Base-by-base conservation (phyloP, 495 filamentous ascomycete species). In the Penicillium salamii region DNA sequence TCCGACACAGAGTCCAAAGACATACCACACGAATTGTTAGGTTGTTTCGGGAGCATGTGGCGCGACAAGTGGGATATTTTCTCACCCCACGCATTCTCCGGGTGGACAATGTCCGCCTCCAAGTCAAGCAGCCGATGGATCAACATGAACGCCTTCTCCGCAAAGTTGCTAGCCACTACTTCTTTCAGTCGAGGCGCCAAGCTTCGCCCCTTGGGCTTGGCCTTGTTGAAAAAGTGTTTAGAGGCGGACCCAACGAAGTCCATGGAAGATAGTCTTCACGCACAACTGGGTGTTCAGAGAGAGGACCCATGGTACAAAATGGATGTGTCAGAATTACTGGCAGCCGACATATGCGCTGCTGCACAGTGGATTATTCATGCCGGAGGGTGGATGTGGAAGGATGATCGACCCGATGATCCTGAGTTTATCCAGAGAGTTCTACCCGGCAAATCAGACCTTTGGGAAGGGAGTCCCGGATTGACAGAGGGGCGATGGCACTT, bases 351-450 rank as follows among this genome's bases (percentile, higher is more conserved):
- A 26, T 41, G 38, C 21, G 38, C 38, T 21, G 38, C 38, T 26
- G 38, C 38, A 41, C 38, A 41, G 15, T 41, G 38, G 38, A 26
- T 26, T 2, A 41, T 41, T 21, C 38, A 41, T 41, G 38, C 38
- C 14, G 38, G 20, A 11, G 12, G 21, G 21, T 41, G 23, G 38
- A 41, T 41, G 38, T 41, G 38, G 38, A 26, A 41, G 38, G 38
- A 41, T 41, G 38, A 26, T 26, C 38, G 38, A 41, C 36, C 19
- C 36, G 38, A 41, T 13, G 15, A 13, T 41, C 8, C 38, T 41
- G 38, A 41, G 38, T 41, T 24, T 13, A 41, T 41, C 26, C 20
- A 41, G 26, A 9, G 15, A 41, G 20, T 41, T 26, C 38, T 41
- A 41, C 38, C 20, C 21, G 12, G 21, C 26, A 26, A 41, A 41